These are phyloP conservation scores for Camellia oleifera DNA, from an alignment of 179 eudicot genomes.

Conservation along the genomic window DNA sequence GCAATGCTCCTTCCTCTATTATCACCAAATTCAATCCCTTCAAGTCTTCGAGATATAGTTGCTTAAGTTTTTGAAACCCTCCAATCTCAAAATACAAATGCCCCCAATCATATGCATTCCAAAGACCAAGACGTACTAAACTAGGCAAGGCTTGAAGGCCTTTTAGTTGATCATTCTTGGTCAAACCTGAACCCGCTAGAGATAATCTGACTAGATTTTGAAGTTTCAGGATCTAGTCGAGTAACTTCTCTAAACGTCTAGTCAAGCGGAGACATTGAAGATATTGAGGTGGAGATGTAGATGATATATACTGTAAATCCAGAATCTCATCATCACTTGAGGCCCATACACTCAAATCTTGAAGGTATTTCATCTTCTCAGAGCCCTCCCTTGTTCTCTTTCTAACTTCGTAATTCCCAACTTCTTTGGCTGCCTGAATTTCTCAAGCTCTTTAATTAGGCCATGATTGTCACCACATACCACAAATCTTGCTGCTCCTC, in stretches of 20 bases:
- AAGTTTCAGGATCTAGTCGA: not conserved
- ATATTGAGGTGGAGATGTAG: slow-evolving; percentile 5
- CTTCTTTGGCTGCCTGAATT: not conserved
- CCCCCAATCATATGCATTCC: not conserved
- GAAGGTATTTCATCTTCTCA: slow-evolving; percentile 14
- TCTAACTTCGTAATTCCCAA: slow-evolving; percentile 14
- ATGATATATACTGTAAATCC: slow-evolving; percentile 2
- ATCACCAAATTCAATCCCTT: slow-evolving; percentile 1
- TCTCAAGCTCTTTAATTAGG: too few species aligned
- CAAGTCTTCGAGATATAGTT: not conserved
- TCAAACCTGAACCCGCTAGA: not conserved
- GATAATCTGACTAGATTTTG: not conserved
- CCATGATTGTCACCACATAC: too few species aligned
- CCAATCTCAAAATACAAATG: not conserved
- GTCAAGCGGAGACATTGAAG: not conserved
- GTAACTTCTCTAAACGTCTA: not conserved
- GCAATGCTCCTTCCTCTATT: slow-evolving; percentile 21
- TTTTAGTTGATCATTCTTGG: not conserved
- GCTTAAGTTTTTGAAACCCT: slow-evolving; percentile 15
- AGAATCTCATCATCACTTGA: slow-evolving; percentile 11
- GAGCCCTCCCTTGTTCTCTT: not conserved
- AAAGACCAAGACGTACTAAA: not conserved
- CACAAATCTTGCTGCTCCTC: too few species aligned
- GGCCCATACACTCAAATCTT: slow-evolving; percentile 14
- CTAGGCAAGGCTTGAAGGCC: not conserved